These are phyloP conservation scores for Scheffersomyces parashehatae DNA, from an alignment of 1,139 yeast species.

Conservation along the genomic window DNA sequence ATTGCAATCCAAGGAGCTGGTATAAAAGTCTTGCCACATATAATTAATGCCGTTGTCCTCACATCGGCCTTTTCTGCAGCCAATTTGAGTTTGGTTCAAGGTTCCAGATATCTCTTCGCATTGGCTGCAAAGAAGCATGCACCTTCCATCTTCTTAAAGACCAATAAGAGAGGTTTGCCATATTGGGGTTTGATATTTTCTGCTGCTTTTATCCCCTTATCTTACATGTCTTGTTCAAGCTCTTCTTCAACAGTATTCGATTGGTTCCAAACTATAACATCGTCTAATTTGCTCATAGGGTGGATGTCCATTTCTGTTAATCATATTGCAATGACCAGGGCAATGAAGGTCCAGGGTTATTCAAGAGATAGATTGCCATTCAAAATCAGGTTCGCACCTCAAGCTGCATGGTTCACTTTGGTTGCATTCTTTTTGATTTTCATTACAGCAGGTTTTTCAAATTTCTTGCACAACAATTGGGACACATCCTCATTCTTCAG, in stretches of 20 bases:
- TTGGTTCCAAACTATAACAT: slow-evolving; percentile 29
- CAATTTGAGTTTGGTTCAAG: slow-evolving; percentile 41
- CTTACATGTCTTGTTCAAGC: slow-evolving; percentile 25
- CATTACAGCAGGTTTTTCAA: slow-evolving; percentile 41
- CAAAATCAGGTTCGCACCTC: slow-evolving; percentile 23
- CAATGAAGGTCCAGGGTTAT: slow-evolving; percentile 39
- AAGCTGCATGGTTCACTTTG: slow-evolving; percentile 38
- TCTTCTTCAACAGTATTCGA: slow-evolving; percentile 24
- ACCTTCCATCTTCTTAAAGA: slow-evolving; percentile 44
- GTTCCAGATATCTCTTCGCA: slow-evolving; percentile 46
- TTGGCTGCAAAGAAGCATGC: slow-evolving; percentile 51
- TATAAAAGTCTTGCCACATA: slow-evolving; percentile 48
- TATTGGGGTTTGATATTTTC: slow-evolving; percentile 25
- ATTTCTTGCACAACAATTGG: slow-evolving; percentile 37
- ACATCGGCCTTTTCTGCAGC: slow-evolving; percentile 57
- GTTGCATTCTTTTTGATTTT: slow-evolving; percentile 31
- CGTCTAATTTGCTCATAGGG: slow-evolving; percentile 22
- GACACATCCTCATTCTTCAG: slow-evolving; percentile 34
- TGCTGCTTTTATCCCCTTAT: slow-evolving; percentile 25
- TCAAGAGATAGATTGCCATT: slow-evolving; percentile 38
- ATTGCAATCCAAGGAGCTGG: slow-evolving; percentile 53
- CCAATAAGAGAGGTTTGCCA: slow-evolving; percentile 47
- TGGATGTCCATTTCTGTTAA: slow-evolving; percentile 32
- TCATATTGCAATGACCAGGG: slow-evolving; percentile 34
- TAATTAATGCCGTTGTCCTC: slow-evolving; percentile 51